These are phyloP conservation scores for Alternaria conjuncta DNA, from an alignment of 2,329 filamentous ascomycete species.

Conservation along the genomic window DNA sequence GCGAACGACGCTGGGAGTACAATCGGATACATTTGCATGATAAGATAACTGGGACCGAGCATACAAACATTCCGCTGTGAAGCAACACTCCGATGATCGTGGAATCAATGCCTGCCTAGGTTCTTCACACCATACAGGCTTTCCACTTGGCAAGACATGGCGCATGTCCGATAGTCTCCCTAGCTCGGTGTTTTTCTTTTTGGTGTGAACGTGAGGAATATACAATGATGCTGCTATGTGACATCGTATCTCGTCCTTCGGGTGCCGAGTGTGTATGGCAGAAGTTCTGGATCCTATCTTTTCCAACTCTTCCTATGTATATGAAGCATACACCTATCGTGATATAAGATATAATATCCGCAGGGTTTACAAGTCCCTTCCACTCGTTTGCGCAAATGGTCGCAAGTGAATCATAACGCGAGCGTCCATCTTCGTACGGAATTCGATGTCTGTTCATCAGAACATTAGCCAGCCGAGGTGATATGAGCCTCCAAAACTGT, in stretches of 20 bases:
- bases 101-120: background rate
- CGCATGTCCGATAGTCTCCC: background rate
- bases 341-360: slow-evolving; percentile 34
- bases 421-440: background rate
- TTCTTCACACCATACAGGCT: background rate
- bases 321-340: slow-evolving; percentile 20
- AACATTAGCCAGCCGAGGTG: slow-evolving; percentile 37
- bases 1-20: background rate
- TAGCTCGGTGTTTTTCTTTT: background rate
- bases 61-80: background rate
- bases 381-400: slow-evolving; percentile 34
- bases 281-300: slow-evolving; percentile 9
- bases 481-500: slow-evolving; percentile 33
- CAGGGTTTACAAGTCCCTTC: slow-evolving; percentile 39
- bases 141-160: background rate
- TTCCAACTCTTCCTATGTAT: slow-evolving; percentile 12
- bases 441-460: slow-evolving; percentile 37
- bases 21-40: background rate
- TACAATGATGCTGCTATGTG: slow-evolving; percentile 27
- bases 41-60: slow-evolving; percentile 11
- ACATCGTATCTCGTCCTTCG: slow-evolving; percentile 26
- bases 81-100: background rate
- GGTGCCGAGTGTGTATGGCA: slow-evolving; percentile 25
- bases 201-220: slow-evolving; percentile 19
- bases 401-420: slow-evolving; percentile 34